phyloP scores from a whole-genome alignment of 306 rosid species.

The Trichosanthes cucumerina region DNA sequence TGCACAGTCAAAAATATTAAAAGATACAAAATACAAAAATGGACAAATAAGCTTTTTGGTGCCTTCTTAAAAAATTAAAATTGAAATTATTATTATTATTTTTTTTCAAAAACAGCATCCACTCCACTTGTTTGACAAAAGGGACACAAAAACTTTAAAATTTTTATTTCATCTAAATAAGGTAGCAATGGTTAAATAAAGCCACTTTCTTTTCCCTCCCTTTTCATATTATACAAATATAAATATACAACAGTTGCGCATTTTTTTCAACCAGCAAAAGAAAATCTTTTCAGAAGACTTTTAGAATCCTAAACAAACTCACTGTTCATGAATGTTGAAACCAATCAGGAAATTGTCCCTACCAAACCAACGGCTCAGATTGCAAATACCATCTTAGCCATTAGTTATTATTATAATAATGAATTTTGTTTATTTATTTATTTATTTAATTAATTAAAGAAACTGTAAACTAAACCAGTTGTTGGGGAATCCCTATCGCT shows the following conservation, averaged over 20 bases:
- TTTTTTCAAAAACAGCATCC: not conserved
- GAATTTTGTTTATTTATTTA: no score
- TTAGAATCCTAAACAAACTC: not conserved
- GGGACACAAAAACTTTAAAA: not conserved
- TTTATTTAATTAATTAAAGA: not conserved
- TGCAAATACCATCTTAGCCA: constrained; percentile 20
- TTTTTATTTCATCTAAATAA: not conserved
- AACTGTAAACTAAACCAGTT: constrained; percentile 27
- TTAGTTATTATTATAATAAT: constrained; percentile 9
- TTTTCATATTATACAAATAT: not conserved
- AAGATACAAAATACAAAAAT: not conserved
- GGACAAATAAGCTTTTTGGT: not conserved
- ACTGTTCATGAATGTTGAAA: not conserved
- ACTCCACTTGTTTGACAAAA: constrained; percentile 5
- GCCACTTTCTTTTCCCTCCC: not conserved
- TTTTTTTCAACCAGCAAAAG: not conserved
- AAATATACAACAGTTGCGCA: not conserved
- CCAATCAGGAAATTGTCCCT: constrained; percentile 9
- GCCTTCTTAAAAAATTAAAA: not conserved
- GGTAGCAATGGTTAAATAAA: constrained; percentile 10
- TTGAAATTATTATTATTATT: not conserved
- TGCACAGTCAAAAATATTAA: not conserved
- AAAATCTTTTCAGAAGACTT: not conserved
- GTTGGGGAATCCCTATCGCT: constrained; percentile 63
- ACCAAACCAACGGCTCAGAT: constrained; percentile 7